Evolutionary conservation across 352 stramenopile genomes (phyloP), one percentile per base, ranked within the genome.

Genomic region (Phytopythium boreale): DNA sequence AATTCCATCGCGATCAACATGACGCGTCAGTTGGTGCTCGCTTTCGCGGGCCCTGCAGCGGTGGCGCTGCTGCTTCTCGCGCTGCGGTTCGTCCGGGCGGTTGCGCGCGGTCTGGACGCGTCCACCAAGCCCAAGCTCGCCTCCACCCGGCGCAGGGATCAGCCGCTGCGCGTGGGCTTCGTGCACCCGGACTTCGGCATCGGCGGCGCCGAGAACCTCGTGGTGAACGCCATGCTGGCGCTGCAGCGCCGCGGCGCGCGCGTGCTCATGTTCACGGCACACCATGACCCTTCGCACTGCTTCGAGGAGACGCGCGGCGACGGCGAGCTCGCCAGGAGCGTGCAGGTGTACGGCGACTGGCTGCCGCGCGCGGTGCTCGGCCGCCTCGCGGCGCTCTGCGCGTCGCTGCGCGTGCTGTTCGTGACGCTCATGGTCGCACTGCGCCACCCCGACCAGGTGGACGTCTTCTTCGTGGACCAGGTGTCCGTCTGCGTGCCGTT

Each of bases 151-250:
- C 31, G 36, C 22, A 4, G 10, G 31, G 39, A 24, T 0, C 11
- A 61, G 24, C 56, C 69, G 50, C 71, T 90, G 49, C 84, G 76
- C 22, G 81, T 99, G 41, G 88, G 94, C n/a, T 99, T 99, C 68
- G 64, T 99, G 56, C 97, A 99, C 76, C 93, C 98, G 14, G 97
- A 99, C 76, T 96, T 99, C 31, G 97, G 97, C 47, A 99, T 99
- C 60, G 97, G 97, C 59, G 97, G 97, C 46, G 97, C 96, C 8
- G 97, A 99, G 68, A 93, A 95, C 71, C 86, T 98, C 47, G 83
- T 98, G 20, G 91, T 98, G 43, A 97, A 97, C 70, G 87, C 89
- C 7, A 93, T 92, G 17, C 70, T 97, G 22, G 92, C 85, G 37
- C 77, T 98, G 49, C 85, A 97, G 67, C 77, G 89, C 20, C 85